A percentile compares a stretch with the other conserved stretches of the same genome.
Conservation (phyloP, 108 stramenopile genomes). For the Skeletonema tropicum region DNA sequence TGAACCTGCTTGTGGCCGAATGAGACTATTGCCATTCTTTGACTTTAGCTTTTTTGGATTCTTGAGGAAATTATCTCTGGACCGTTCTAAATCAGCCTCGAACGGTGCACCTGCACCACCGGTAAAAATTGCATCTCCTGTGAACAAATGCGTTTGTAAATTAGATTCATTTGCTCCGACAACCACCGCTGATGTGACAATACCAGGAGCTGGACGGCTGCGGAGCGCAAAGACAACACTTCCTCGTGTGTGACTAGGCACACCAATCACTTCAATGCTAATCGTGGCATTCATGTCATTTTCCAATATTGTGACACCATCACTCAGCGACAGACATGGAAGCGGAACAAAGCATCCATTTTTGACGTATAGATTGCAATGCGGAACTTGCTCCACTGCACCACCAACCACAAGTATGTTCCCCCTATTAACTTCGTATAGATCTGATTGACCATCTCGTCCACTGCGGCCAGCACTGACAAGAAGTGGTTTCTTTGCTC, state of each 20-base stretch:
- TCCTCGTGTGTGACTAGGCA: constrained; percentile 83
- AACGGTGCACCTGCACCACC: constrained; percentile 84
- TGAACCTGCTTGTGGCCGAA: constrained; percentile 46
- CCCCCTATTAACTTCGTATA: constrained; percentile 12
- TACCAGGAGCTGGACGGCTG: constrained; percentile 30
- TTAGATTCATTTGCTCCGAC: not conserved
- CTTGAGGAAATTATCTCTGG: constrained; percentile 31
- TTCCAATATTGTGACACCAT: not conserved
- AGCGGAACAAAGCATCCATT: constrained; percentile 73
- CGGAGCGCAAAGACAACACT: constrained; percentile 75
- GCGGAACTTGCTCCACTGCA: constrained; percentile 79
- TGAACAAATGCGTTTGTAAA: constrained; percentile 65
- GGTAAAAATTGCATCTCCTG: constrained; percentile 84
- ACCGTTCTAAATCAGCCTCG: constrained; percentile 69
- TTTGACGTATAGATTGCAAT: constrained; percentile 59
- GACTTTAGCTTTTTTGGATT: constrained; percentile 44
- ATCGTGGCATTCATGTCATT: constrained; percentile 78
- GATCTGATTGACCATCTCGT: not conserved
- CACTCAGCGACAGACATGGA: constrained; percentile 36
- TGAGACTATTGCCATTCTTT: constrained; percentile 56
- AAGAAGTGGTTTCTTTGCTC: not conserved
- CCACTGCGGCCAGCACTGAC: constrained; percentile 26
- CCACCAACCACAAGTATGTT: constrained; percentile 62
- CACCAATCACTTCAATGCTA: constrained; percentile 70
- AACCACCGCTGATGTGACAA: not conserved